These are phyloP conservation scores for Xerocomus alliaceus DNA, from an alignment of 1,284 basidiomycete species.

Conservation along the genomic window DNA sequence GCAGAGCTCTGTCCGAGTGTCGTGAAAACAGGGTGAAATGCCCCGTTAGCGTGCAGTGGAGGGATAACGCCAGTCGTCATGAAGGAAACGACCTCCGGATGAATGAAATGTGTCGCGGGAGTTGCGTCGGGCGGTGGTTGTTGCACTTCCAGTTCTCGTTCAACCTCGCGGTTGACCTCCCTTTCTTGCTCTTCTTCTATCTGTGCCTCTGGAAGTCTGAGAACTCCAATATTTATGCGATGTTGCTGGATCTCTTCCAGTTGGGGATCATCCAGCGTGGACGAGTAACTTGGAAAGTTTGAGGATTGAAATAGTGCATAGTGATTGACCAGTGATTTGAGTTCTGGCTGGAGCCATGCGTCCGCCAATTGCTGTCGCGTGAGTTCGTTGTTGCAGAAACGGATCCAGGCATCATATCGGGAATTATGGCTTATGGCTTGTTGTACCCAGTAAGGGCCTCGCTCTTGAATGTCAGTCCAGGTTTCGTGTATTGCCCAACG, in stretches of 20 bases:
- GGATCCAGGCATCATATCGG: background rate
- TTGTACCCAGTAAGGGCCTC: background rate
- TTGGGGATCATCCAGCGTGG: background rate
- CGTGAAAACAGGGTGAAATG: conserved; percentile 8
- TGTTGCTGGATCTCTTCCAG: background rate
- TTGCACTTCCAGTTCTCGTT: background rate
- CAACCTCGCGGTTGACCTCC: background rate
- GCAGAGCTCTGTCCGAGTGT: conserved; percentile 7
- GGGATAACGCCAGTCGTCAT: conserved; percentile 22
- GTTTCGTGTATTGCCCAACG: background rate
- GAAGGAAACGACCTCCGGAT: conserved; percentile 27
- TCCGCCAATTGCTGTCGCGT: background rate
- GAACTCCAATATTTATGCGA: background rate
- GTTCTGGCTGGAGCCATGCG: background rate
- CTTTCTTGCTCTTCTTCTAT: background rate
- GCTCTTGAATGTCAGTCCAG: background rate
- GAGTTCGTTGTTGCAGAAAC: background rate
- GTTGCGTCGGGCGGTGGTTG: background rate
- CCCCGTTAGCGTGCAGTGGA: background rate
- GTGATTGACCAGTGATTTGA: background rate
- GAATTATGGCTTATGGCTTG: background rate
- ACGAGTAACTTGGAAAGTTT: background rate
- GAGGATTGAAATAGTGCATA: background rate
- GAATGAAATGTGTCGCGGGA: conserved; percentile 17
- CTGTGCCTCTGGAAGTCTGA: background rate